Base-by-base conservation (phyloP, 768 basidiomycete genomes). In the Termitomyces sp. region DNA sequence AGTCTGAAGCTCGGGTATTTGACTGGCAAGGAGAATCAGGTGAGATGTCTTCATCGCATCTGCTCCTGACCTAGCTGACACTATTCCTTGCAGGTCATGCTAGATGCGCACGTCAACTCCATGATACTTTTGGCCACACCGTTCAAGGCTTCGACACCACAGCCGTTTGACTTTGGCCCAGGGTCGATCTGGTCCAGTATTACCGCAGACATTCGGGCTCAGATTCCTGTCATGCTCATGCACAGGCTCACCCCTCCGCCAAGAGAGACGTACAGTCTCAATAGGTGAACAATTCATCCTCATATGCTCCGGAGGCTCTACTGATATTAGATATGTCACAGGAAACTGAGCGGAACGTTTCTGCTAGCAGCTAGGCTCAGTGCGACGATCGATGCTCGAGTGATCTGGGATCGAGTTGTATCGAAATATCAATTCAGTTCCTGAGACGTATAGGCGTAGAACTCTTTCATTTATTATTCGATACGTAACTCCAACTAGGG, bases 181-280 rank as follows among this genome's bases (percentile, higher is more conserved):
- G 83, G 80, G 20, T 80, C 86, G 7, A 66, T 58, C 22, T 92
- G 90, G 90, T 76, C 84, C 46, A 79, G 81, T 28, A 89, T 93
- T 64, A 95, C 96, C 0, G 78, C 82, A 4, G 78, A 85, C 60
- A 95, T 98, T 55, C 82, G 94, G 28, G 82, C 79, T 4, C 81
- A 84, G 36, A 98, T 99, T 50, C 96, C 96, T 0, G 78, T 91
- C 57, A 98, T 99, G 94, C 80, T 99, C 60, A 79, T 83, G 66
- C 81, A 97, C 68, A 81, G 96, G 52, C 79, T 97, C 33, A 95
- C 94, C 0, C 96, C 96, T 0, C 96, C 96, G 2, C 96, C 96
- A 0, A 78, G 85, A 60, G 96, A 98, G 76, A 98, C 96, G 1
- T 98, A 98, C 73, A 94, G 92, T 72, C 76, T 98, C 57, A 98